Percentiles rank a stretch among this genome's conserved stretches.
phyloP scores from a whole-genome alignment of 306 rosid species.

The Casuarina glauca region DNA sequence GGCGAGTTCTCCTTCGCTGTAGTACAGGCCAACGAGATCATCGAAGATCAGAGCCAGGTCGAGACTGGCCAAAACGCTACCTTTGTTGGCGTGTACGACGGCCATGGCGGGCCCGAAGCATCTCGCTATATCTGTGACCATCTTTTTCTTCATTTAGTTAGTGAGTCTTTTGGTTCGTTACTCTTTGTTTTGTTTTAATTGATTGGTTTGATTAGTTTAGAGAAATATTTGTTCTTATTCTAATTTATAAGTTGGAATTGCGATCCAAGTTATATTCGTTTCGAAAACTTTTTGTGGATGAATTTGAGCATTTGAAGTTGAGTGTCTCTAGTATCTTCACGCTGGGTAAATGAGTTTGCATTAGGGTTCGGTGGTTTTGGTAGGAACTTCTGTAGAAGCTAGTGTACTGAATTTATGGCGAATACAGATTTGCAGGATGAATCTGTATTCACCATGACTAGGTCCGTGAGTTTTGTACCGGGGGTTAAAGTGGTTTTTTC shows the following conservation, averaged over 20 bases:
- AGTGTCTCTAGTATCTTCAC: background rate
- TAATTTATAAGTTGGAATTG: background rate
- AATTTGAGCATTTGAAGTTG: background rate
- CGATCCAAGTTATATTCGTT: background rate
- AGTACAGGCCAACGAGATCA: constrained; percentile 72
- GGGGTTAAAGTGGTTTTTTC: background rate
- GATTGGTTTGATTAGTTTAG: constrained; percentile 4
- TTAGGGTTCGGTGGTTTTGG: background rate
- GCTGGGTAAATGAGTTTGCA: background rate
- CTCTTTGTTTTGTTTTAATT: background rate
- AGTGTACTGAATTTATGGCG: background rate
- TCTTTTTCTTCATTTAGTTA: constrained; percentile 55
- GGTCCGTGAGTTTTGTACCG: background rate
- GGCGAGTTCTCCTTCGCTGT: constrained; percentile 85
- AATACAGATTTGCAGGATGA: background rate
- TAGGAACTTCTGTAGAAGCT: background rate
- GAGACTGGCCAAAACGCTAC: constrained; percentile 67
- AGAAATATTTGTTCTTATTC: background rate
- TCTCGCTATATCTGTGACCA: constrained; percentile 62
- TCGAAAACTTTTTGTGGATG: background rate
- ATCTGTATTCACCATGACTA: background rate
- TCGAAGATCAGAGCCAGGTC: constrained; percentile 86
- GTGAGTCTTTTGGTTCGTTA: constrained; percentile 43
- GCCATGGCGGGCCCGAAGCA: constrained; percentile 85
- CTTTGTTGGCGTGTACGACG: constrained; percentile 86